Conservation (phyloP, 2,329 filamentous ascomycete species). For the Cercospora sp. region DNA sequence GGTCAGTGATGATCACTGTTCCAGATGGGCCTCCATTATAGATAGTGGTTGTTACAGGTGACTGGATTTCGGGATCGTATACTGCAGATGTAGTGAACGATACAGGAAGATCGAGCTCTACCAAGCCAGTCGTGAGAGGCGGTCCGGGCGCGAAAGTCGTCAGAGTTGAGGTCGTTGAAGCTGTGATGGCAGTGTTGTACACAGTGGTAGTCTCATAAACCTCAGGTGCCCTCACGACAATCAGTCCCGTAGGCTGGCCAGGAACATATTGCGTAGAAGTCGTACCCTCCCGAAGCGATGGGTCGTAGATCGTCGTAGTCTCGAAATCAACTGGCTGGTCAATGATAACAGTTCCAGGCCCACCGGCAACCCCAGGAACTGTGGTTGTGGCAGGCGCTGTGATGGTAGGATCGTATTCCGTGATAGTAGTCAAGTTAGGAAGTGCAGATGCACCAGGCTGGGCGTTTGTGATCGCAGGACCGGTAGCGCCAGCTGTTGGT, state of each 20-base stretch:
- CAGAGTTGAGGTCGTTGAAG: not conserved
- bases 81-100: not conserved
- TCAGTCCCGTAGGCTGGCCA: not conserved
- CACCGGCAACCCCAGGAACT: not conserved
- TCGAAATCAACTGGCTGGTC: not conserved
- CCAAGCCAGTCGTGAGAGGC: not conserved
- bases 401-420: not conserved
- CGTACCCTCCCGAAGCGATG: not conserved
- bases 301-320: not conserved
- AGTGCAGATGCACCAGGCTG: not conserved
- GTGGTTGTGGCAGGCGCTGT: not conserved
- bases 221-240: not conserved
- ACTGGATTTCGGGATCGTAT: not conserved
- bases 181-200: not conserved
- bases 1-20: not conserved
- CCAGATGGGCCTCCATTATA: not conserved
- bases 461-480: not conserved
- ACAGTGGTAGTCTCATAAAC: not conserved
- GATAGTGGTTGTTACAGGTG: not conserved
- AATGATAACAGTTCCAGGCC: not conserved
- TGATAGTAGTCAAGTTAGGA: not conserved
- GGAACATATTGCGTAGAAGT: not conserved
- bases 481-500: not conserved
- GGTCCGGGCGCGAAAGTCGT: not conserved
- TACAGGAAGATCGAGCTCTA: not conserved